A percentile compares a stretch with the other conserved stretches of the same genome.
These are phyloP conservation scores for Trichoderma semiorbis DNA, from an alignment of 2,329 filamentous ascomycete species.

Conservation along the genomic window DNA sequence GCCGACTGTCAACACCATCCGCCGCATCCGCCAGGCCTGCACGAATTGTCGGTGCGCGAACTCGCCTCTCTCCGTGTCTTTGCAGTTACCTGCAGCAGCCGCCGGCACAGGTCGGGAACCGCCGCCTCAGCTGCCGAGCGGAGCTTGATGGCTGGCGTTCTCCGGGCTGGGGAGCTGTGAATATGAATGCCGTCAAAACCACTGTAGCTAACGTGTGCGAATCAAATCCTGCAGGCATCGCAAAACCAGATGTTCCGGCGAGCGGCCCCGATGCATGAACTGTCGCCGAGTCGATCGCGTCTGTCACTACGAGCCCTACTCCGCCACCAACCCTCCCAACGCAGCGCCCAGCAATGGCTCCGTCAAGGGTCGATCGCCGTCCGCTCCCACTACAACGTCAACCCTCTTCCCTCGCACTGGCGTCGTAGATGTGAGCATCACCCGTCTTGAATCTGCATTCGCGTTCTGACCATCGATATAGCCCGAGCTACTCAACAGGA, in stretches of 20 bases:
- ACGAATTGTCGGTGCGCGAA: slow-evolving; percentile 13
- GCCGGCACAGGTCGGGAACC: background rate
- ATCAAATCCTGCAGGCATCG: background rate
- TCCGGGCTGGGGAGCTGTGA: background rate
- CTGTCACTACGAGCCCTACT: slow-evolving; percentile 16
- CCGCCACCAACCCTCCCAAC: slow-evolving; percentile 3
- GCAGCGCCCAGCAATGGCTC: background rate
- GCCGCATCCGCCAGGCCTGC: slow-evolving; percentile 16
- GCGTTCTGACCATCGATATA: background rate
- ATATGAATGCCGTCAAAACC: background rate
- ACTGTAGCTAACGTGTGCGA: background rate
- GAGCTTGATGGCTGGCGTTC: background rate
- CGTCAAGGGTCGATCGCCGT: background rate
- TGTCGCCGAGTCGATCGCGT: slow-evolving; percentile 17
- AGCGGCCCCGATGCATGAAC: slow-evolving; percentile 11
- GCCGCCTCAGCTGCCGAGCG: background rate
- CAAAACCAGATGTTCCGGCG: slow-evolving; percentile 13
- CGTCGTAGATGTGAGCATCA: slow-evolving; percentile 8
- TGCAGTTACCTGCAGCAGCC: background rate
- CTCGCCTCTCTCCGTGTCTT: background rate
- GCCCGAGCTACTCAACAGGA: slow-evolving; percentile 12
- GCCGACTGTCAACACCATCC: slow-evolving; percentile 16
- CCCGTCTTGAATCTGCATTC: background rate
- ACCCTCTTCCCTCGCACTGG: slow-evolving; percentile 10
- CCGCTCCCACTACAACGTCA: background rate